These are phyloP conservation scores for Colletotrichum sp. DNA, from an alignment of 2,329 filamentous ascomycete species.

Conservation along the genomic window DNA sequence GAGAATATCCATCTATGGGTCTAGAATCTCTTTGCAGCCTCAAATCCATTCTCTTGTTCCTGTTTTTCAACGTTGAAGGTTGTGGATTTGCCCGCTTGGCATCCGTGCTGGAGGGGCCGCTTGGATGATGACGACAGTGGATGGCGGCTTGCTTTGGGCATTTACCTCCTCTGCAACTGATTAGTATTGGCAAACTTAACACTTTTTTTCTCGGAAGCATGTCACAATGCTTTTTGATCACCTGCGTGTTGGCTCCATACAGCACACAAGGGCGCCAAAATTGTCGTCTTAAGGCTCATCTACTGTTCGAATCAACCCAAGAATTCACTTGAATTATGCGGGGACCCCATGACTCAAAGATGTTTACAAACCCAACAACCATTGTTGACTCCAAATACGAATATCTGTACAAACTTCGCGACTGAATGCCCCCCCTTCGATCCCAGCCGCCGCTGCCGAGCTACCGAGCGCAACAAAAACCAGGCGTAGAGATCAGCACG, in stretches of 20 bases:
- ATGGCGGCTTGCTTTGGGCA: not conserved
- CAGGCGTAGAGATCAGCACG: not conserved
- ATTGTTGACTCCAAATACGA: not conserved
- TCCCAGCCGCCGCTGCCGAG: no score
- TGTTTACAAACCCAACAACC: accelerated
- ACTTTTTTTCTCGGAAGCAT: not conserved
- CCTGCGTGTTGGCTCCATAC: not conserved
- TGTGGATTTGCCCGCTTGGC: not conserved
- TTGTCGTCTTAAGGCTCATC: no score
- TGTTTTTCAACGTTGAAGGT: not conserved
- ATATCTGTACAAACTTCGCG: not conserved
- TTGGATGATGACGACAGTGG: not conserved
- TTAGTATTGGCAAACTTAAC: not conserved
- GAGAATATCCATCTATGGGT: not conserved
- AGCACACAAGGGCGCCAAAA: no score
- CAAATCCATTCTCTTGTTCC: not conserved
- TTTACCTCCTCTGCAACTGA: not conserved
- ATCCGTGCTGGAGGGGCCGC: not conserved
- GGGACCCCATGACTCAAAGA: no score
- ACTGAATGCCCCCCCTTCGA: no score
- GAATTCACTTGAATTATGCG: not conserved
- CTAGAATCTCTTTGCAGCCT: not conserved
- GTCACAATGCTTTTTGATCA: not conserved
- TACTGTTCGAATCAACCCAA: no score
- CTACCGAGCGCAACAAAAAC: no score